These are phyloP conservation scores for Cerioporus squamosus DNA, from an alignment of 1,284 basidiomycete species.

Conservation along the genomic window DNA sequence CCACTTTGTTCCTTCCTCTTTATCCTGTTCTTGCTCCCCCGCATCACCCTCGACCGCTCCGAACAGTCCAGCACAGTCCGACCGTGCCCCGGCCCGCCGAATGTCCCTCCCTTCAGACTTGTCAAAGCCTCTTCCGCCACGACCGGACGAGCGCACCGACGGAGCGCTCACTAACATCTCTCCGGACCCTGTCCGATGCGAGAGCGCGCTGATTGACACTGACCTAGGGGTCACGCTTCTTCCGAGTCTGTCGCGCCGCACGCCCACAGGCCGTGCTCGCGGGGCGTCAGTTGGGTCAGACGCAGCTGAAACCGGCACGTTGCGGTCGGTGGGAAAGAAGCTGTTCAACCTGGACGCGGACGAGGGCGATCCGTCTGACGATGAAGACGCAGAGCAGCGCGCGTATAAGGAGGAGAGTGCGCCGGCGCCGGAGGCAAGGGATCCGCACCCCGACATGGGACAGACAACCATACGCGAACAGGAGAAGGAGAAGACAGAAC, in stretches of 20 bases:
- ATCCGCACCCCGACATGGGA: slow-evolving; percentile 11
- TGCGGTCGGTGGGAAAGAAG: slow-evolving; percentile 20
- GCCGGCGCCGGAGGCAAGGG: neutral
- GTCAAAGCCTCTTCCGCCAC: slow-evolving; percentile 21
- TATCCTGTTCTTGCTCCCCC: slow-evolving; percentile 19
- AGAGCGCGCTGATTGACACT: slow-evolving; percentile 13
- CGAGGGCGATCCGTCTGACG: slow-evolving; percentile 23
- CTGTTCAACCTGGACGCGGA: slow-evolving; percentile 32
- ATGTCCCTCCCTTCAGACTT: slow-evolving; percentile 26
- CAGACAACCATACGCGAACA: slow-evolving; percentile 7
- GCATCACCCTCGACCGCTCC: slow-evolving; percentile 3
- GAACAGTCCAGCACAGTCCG: neutral
- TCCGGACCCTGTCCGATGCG: slow-evolving; percentile 12
- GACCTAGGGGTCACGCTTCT: slow-evolving; percentile 16
- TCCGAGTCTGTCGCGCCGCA: slow-evolving; percentile 28
- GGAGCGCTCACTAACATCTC: slow-evolving; percentile 17
- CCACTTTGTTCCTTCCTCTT: slow-evolving; percentile 15
- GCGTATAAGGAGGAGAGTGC: slow-evolving; percentile 9
- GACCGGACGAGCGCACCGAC: neutral
- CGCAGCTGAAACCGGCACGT: slow-evolving; percentile 12
- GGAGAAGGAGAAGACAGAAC: slow-evolving; percentile 20
- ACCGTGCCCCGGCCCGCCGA: slow-evolving; percentile 9
- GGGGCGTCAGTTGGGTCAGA: neutral
- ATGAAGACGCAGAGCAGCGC: slow-evolving; percentile 19
- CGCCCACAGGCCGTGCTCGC: neutral